Percentiles rank a stretch among this genome's conserved stretches.
Evolutionary conservation across 2,329 filamentous ascomycete species (phyloP).

Genomic region (Trichoderma endophyticum): DNA sequence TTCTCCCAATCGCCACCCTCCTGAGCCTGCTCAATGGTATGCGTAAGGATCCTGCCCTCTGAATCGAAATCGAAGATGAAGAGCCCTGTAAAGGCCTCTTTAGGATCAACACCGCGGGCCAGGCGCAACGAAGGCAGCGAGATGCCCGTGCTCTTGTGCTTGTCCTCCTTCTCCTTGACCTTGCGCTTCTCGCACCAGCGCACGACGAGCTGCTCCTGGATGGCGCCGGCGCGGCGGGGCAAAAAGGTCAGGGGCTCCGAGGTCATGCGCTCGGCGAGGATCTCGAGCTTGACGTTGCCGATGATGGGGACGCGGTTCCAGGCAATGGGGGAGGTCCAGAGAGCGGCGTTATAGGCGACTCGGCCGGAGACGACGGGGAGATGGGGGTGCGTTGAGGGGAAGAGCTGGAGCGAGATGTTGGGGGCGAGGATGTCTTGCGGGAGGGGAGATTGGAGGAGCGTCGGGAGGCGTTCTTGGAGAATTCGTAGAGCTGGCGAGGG

Average conservation of each 20-base stretch:
- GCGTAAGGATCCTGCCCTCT: slow-evolving; percentile 76
- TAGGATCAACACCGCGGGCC: slow-evolving; percentile 44
- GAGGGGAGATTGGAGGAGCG: slow-evolving; percentile 62
- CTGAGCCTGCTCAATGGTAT: slow-evolving; percentile 92
- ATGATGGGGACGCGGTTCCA: slow-evolving; percentile 92
- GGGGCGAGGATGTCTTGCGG: slow-evolving; percentile 75
- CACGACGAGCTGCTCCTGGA: slow-evolving; percentile 80
- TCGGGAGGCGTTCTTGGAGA: slow-evolving; percentile 64
- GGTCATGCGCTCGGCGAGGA: slow-evolving; percentile 86
- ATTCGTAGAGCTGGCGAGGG: slow-evolving; percentile 54
- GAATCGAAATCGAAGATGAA: slow-evolving; percentile 96
- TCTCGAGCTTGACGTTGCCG: slow-evolving; percentile 83
- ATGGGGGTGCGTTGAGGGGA: slow-evolving; percentile 76
- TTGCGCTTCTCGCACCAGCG: slow-evolving; percentile 66
- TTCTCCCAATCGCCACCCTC: slow-evolving; percentile 79
- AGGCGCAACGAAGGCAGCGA: slow-evolving; percentile 42
- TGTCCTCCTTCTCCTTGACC: slow-evolving; percentile 18
- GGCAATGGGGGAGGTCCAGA: slow-evolving; percentile 94
- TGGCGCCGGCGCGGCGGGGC: slow-evolving; percentile 50
- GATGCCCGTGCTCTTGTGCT: slow-evolving; percentile 42
- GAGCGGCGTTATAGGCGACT: slow-evolving; percentile 84
- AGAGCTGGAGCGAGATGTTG: slow-evolving; percentile 67
- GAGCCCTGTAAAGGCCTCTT: slow-evolving; percentile 80
- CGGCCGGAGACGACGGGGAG: slow-evolving; percentile 89
- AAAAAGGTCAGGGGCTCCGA: slow-evolving; percentile 51